Base-by-base conservation (phyloP, 305 asterid species). In the Fraxinus angustifolia region DNA sequence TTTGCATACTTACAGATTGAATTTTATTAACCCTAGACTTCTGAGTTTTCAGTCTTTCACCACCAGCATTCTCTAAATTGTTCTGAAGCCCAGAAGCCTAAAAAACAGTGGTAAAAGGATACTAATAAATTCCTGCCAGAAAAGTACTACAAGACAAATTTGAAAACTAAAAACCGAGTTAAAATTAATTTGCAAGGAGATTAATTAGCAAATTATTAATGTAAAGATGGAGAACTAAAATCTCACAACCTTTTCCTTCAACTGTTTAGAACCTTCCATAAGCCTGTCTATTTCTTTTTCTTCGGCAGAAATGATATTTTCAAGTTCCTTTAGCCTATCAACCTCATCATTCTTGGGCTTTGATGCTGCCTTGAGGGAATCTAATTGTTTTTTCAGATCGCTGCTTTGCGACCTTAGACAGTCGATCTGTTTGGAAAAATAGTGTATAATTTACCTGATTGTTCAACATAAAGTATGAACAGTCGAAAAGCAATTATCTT, bases 21-120 rank as follows among this genome's bases (percentile, higher is more conserved):
- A 96, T 90, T 87, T 87, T 89, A 83, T 82, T 77, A 79, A 94
- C 97, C 78, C 76, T 90, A 31, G 94, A 84, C 88, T 93, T 94
- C 79, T 94, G 98, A 71, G 76, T 89, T 88, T 87, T 91, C 91
- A 96, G 79, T 70, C 83, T 90, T 83, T 91, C 98, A 19, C 99
- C 99, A 56, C 99, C 99, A 38, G 98, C 99, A 89, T 92, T 94
- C 89, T 96, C 99, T 23, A 96, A 91, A 87, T 91, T 94, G 45
- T 83, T 90, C 89, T 96, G 99, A 84, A 96, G 98, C 86, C 90
- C 94, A 76, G 81, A 77, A 58, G 94, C 98, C 98, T 96, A 82
- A 78, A 60, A 81, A 77, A 73, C 50, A 83, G 81, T 62, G 56
- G 30, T 65, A 70, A 42, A 31, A 72, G n/a, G 75, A 31, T 68